Base-by-base conservation (phyloP, 2,329 filamentous ascomycete genomes). In the Zasmidium citrigriseum region DNA sequence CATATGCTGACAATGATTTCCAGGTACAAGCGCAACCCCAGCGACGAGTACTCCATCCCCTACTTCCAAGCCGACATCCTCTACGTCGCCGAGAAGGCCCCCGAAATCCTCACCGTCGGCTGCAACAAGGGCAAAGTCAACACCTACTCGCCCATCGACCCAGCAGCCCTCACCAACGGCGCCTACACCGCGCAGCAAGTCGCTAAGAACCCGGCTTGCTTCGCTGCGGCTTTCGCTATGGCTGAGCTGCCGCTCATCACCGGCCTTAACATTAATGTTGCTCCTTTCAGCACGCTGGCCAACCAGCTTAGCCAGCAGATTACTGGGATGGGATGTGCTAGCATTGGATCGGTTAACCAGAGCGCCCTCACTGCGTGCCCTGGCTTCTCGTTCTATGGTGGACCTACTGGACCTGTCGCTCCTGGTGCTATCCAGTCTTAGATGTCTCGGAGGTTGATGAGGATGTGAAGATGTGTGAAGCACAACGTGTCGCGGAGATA, bases 171-270 rank as follows among this genome's bases (percentile, higher is more conserved):
- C 16, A 75, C 75, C 34, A 71, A 68, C 53, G 76, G 76, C 23
- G 73, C 81, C 0, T 76, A 78, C 57, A 81, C 78, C 59, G 61
- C 69, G 4, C 58, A 69, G 16, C 61, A 70, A 55, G 59, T 61
- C 21, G 64, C 64, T 24, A 48, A 52, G 25, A 70, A 63, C 64
- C 69, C 69, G 0, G 16, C 67, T 25, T 71, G 68, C 61, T 70
- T 70, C 61, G 66, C 59, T n/a, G 29, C 52, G 14, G 60, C 60
- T 53, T 69, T 65, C 51, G 63, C 63, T 16, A 53, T 58, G 27
- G 65, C 63, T 5, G 59, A 69, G 60, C 14, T 65, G 7, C 64
- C 67, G 2, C 51, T 58, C n/a, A 20, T 68, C 14, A 65, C 64
- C 1, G 66, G 67, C 11, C 47, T 69, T 12, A 22, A 16, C 16